A percentile compares a stretch with the other conserved stretches of the same genome.
phyloP scores from a whole-genome alignment of 495 filamentous ascomycete genomes.

The Tuber melanosporum region DNA sequence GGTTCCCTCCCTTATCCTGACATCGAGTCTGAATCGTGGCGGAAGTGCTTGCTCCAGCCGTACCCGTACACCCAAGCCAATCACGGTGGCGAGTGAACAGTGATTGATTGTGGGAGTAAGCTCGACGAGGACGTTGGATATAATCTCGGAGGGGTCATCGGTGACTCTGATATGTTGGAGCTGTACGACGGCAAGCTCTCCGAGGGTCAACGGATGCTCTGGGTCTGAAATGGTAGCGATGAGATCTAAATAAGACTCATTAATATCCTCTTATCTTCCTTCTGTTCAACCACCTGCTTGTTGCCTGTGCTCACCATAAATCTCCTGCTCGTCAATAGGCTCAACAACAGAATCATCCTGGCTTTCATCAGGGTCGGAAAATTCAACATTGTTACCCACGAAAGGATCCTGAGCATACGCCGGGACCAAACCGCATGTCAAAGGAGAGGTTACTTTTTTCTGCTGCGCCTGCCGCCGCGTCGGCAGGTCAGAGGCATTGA shows the following conservation, averaged over 20 bases:
- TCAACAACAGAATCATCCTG: constrained; percentile 63
- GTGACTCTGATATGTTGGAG: constrained; percentile 81
- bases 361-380: constrained; percentile 46
- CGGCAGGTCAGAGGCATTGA: constrained; percentile 86
- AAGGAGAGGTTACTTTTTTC: constrained; percentile 7
- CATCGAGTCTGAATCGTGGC: constrained; percentile 85
- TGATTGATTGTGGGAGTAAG: constrained; percentile 98
- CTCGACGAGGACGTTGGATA: constrained; percentile 57
- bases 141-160: constrained; percentile 49
- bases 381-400: constrained; percentile 41
- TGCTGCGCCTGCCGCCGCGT: constrained; percentile 56
- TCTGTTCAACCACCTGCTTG: not conserved
- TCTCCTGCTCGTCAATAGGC: constrained; percentile 91
- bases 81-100: constrained; percentile 91
- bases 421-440: constrained; percentile 46
- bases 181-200: constrained; percentile 85
- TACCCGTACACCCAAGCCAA: constrained; percentile 87
- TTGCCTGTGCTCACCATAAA: constrained; percentile 62
- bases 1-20: constrained; percentile 91
- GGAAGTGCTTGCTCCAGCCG: constrained; percentile 84
- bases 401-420: constrained; percentile 54
- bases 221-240: constrained; percentile 91
- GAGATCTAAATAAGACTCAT: constrained; percentile 56
- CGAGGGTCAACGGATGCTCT: constrained; percentile 89
- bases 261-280: not conserved